Percentiles rank a stretch among this genome's conserved stretches.
These are phyloP conservation scores for Zoysia japonica DNA, from an alignment of 176 grass and related monocot species.

Conservation along the genomic window DNA sequence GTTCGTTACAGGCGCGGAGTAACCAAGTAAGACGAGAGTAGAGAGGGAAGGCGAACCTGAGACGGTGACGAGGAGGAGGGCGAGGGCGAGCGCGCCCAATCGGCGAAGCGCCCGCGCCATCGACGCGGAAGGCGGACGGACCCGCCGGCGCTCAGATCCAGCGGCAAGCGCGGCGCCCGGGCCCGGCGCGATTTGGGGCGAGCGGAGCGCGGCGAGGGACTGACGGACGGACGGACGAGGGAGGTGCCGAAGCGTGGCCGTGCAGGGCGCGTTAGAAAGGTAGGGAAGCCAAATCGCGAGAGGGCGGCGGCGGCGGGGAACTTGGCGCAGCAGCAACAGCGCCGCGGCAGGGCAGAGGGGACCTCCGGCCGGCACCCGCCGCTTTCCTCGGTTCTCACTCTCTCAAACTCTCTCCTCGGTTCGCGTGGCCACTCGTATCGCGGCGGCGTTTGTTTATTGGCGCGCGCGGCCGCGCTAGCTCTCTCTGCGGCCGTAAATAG, in stretches of 20 bases:
- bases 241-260: background rate
- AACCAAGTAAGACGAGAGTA: background rate
- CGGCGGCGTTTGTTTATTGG: constrained; percentile 18
- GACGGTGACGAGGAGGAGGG: constrained; percentile 30
- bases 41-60: constrained; percentile 5
- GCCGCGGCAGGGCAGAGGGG: background rate
- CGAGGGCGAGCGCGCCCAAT: constrained; percentile 6
- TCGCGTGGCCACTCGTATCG: background rate
- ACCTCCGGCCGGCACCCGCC: constrained; percentile 28
- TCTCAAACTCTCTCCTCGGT: background rate
- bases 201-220: background rate
- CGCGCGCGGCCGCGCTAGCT: background rate
- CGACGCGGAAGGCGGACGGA: background rate
- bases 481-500: background rate
- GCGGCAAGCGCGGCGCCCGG: background rate
- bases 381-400: constrained; percentile 21
- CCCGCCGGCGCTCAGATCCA: background rate
- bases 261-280: background rate
- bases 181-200: background rate
- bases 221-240: too few relatives aligned
- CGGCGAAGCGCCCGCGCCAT: constrained; percentile 40
- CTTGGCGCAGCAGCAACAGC: background rate
- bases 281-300: background rate
- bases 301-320: constrained; percentile 5
- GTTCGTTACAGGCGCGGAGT: background rate